Evolutionary conservation across 176 grass and related monocot species (phyloP), one percentile per base, ranked within the genome.

Genomic region (Aechmea fasciata): DNA sequence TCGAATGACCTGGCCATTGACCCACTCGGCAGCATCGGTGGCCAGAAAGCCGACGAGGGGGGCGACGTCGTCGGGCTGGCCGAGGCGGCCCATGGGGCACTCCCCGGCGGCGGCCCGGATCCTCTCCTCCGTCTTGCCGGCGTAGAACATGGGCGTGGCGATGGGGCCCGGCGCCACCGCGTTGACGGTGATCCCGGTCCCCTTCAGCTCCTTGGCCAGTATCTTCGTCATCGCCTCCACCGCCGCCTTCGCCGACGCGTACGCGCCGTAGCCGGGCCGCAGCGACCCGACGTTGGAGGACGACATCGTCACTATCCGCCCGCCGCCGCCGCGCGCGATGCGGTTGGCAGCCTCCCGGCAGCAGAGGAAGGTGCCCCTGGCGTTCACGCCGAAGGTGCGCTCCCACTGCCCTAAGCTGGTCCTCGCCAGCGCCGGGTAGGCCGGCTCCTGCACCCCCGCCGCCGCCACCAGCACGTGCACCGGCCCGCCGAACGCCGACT

Each of bases 301-400:
- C 53, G 90, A 89, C 41, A 94, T 77, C 2, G 87, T 84, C 3
- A 96, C 74, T 64, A 96, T 88, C 68, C 87, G 63, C 0, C 91
- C 91, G 20, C 80, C 81, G 51, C 91, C 88, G 22, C 81, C 87
- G 8, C 71, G 91, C 1, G 66, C 74, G 9, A 86, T 57, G 0
- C 85, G 77, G 64, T 75, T 81, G 2, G 82, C 80, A 0, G 82
- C 91, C 85, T 96, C 91, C 1, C 91, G 88, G 66, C 86, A 80
- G 77, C 85, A 88, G 2, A 91, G 85, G 81, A 91, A 96, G 8
- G 80, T 87, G 64, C 91, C 91, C 65, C 84, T 86, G 26, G 63
- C 11, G 80, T 96, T 91, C 1, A 78, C 67, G 47, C 50, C 65
- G 52, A 88, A 1, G 11, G 51, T 63, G 54, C 78, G 66, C 69